These are phyloP conservation scores for Sanguinoderma infundibulare DNA, from an alignment of 1,284 basidiomycete genomes.

Conservation along the genomic window DNA sequence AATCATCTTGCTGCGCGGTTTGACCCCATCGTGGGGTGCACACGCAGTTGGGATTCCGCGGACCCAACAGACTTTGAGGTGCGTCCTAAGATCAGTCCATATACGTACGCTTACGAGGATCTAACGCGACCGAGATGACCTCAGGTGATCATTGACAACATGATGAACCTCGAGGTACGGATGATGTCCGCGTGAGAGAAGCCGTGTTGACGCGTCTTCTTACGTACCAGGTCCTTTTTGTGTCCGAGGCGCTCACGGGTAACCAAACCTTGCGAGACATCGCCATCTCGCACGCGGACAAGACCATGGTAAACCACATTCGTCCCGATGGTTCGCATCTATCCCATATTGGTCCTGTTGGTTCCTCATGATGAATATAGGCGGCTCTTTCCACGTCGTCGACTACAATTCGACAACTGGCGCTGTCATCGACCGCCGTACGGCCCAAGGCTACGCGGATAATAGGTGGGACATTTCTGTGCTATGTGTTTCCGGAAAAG, in stretches of 20 bases:
- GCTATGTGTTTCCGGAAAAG: not conserved
- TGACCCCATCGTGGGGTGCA: slow-evolving; percentile 48
- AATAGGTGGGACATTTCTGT: slow-evolving; percentile 40
- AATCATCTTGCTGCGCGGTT: slow-evolving; percentile 44
- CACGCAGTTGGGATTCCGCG: slow-evolving; percentile 57
- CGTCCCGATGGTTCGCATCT: slow-evolving; percentile 56
- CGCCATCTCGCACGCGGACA: slow-evolving; percentile 66
- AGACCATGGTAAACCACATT: slow-evolving; percentile 69
- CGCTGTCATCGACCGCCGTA: slow-evolving; percentile 54
- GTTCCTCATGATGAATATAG: slow-evolving; percentile 33
- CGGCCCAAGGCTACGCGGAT: slow-evolving; percentile 66
- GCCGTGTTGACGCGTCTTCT: not conserved
- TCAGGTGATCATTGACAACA: slow-evolving; percentile 76
- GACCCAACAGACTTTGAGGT: slow-evolving; percentile 62
- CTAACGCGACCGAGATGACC: not conserved
- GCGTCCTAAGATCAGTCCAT: not conserved
- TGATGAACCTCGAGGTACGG: slow-evolving; percentile 71
- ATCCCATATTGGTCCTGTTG: not conserved
- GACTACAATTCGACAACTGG: slow-evolving; percentile 71
- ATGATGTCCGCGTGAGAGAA: not conserved
- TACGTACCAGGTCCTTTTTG: slow-evolving; percentile 50
- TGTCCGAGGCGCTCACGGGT: slow-evolving; percentile 56
- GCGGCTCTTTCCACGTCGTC: slow-evolving; percentile 69
- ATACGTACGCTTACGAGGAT: slow-evolving; percentile 1
- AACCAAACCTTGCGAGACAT: slow-evolving; percentile 63